phyloP scores from a whole-genome alignment of 108 stramenopile species.

The Nitzschia sp. region DNA sequence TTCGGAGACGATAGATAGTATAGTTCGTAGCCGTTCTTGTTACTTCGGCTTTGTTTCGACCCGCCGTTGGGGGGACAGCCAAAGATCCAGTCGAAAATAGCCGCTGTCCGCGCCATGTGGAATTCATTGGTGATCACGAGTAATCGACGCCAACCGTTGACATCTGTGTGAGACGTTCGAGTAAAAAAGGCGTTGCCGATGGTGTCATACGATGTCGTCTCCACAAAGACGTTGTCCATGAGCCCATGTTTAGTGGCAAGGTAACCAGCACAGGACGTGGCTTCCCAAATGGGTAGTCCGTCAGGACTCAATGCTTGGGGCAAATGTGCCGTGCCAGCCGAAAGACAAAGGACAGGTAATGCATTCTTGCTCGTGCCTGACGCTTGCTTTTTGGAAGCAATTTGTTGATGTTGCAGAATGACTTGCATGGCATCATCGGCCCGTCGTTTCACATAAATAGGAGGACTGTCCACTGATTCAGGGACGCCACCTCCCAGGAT shows the following conservation, averaged over 20 bases:
- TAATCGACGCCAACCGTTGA: conserved; percentile 55
- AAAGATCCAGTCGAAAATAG: conserved; percentile 90
- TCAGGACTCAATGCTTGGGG: conserved; percentile 63
- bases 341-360: conserved; percentile 64
- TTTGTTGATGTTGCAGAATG: conserved; percentile 8
- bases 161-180: conserved; percentile 69
- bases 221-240: conserved; percentile 54
- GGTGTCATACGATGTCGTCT: conserved; percentile 87
- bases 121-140: conserved; percentile 83
- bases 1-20: conserved; percentile 69
- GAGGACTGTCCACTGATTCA: conserved; percentile 55
- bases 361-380: neutral
- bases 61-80: conserved; percentile 16
- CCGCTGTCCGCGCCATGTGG: conserved; percentile 75
- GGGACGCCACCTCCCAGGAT: conserved; percentile 85
- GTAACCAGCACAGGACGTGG: conserved; percentile 77
- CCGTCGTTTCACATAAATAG: conserved; percentile 65
- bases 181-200: conserved; percentile 84
- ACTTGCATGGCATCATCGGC: conserved; percentile 56
- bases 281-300: conserved; percentile 86
- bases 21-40: conserved; percentile 51
- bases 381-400: neutral
- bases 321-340: conserved; percentile 87
- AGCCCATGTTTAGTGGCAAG: conserved; percentile 33
- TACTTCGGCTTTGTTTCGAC: conserved; percentile 7